Conservation (phyloP, 2,329 filamentous ascomycete genomes). For the Lasiodiplodia theobromae region DNA sequence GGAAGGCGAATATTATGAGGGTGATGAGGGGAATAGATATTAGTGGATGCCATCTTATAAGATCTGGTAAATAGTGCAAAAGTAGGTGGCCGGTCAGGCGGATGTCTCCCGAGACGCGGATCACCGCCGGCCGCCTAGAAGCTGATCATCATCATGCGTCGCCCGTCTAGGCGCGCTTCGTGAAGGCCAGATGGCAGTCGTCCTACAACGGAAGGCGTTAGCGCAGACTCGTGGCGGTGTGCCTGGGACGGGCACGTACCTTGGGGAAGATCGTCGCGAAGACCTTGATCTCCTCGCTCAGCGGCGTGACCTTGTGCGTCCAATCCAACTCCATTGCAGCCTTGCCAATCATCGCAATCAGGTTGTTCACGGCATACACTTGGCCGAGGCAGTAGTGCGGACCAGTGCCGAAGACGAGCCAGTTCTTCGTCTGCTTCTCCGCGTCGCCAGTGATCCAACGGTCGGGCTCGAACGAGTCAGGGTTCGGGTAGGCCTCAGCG, state of each 20-base stretch:
- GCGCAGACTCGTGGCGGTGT: slow-evolving; percentile 3
- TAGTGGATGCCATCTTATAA: slow-evolving; percentile 11
- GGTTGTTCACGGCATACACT: slow-evolving; percentile 86
- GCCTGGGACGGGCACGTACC: slow-evolving; percentile 51
- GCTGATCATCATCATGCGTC: slow-evolving; percentile 22
- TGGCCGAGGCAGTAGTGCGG: slow-evolving; percentile 97
- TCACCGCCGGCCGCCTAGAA: slow-evolving; percentile 23
- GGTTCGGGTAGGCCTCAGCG: slow-evolving; percentile 87
- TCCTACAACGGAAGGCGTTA: slow-evolving; percentile 27
- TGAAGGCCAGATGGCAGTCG: slow-evolving; percentile 32
- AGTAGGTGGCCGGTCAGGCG: slow-evolving; percentile 19
- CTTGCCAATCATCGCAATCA: slow-evolving; percentile 90
- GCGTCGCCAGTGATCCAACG: slow-evolving; percentile 90
- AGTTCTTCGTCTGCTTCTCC: slow-evolving; percentile 94
- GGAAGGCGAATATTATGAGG: slow-evolving; percentile 9
- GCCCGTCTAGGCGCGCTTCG: slow-evolving; percentile 26
- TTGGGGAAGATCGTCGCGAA: slow-evolving; percentile 98
- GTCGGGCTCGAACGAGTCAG: slow-evolving; percentile 88
- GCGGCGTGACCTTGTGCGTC: slow-evolving; percentile 83
- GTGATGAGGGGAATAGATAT: not conserved
- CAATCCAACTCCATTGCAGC: slow-evolving; percentile 87
- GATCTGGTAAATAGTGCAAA: slow-evolving; percentile 15
- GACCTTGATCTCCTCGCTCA: slow-evolving; percentile 94
- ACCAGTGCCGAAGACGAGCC: slow-evolving; percentile 92
- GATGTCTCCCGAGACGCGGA: slow-evolving; percentile 25